A percentile compares a stretch with the other conserved stretches of the same genome.
Conservation (phyloP, 441 rosid genomes). For the Populus hybrid region DNA sequence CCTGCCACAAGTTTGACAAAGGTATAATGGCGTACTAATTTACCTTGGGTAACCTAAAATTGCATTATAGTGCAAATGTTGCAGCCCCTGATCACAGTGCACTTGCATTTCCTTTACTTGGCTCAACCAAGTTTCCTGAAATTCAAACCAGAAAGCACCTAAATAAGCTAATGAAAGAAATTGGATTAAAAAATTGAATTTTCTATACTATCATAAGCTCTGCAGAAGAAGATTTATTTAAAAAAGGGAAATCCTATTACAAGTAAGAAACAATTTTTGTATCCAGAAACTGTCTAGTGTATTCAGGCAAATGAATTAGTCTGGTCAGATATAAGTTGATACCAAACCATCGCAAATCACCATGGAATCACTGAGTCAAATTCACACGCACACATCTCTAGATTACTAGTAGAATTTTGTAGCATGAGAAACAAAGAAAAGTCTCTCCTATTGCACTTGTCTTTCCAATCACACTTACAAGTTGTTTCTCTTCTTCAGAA, state of each 20-base stretch:
- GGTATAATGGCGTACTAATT: background rate
- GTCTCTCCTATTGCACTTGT: background rate
- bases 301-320: background rate
- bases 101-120: constrained; percentile 73
- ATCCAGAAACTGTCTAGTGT: background rate
- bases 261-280: background rate
- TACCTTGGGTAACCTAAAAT: constrained; percentile 29
- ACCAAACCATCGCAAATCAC: background rate
- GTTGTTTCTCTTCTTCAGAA: constrained; percentile 68
- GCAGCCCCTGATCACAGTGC: constrained; percentile 69
- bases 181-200: background rate
- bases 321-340: no score
- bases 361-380: background rate
- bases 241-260: background rate
- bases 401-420: background rate
- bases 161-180: background rate
- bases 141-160: background rate
- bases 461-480: constrained; percentile 51
- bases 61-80: constrained; percentile 33
- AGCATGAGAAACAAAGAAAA: background rate
- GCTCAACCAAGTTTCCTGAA: constrained; percentile 38
- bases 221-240: background rate
- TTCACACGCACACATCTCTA: background rate
- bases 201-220: background rate
- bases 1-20: background rate